Evolutionary conservation across 257 asterid species (phyloP), one percentile per base, ranked within the genome.

Genomic region (Plantago major): DNA sequence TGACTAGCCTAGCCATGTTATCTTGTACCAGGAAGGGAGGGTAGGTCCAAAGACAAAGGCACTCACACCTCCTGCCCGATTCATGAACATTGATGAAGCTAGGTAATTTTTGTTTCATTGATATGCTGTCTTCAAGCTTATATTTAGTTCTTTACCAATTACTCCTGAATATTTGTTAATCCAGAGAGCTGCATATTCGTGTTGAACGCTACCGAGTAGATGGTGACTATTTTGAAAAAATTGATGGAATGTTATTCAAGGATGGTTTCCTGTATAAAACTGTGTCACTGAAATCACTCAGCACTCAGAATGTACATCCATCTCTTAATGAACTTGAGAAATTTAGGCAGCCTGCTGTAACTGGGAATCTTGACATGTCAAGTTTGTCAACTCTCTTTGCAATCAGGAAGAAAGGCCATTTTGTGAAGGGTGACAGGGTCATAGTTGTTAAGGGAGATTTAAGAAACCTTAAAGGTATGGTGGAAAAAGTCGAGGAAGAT

Each of bases 401-500:
- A 9, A 89, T 81, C 74, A 79, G 97, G 65, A 93, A 87, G 75
- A 93, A 93, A 68, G 99, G 99, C 48, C 97, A 93, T 64, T 93
- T 93, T 72, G 71, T 89, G 92, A 93, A 93, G 82, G 96, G 97
- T 49, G 99, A 93, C 61, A 79, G 88, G 65, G 97, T 93, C 45
- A 87, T 93, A 77, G 84, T 93, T 50, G 78, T 87, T 55, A 93
- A 93, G 74, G 99, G 99, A 58, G 97, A 93, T 79, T 85, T 89
- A 46, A 87, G 74, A 81, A 89, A 89, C 74, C 72, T 93, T 69
- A 85, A 87, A 74, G 97, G 97, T 66, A 74, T 79, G 66, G 97
- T 93, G 75, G 99, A 93, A 75, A 89, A 87, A 77, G 97, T 93
- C 51, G 99, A 93, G 82, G 99, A 93, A 79, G 94, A 85, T 70